A percentile compares a stretch with the other conserved stretches of the same genome.
Conservation (phyloP, 2,329 filamentous ascomycete genomes). For the Hypoxylon rubiginosum region DNA sequence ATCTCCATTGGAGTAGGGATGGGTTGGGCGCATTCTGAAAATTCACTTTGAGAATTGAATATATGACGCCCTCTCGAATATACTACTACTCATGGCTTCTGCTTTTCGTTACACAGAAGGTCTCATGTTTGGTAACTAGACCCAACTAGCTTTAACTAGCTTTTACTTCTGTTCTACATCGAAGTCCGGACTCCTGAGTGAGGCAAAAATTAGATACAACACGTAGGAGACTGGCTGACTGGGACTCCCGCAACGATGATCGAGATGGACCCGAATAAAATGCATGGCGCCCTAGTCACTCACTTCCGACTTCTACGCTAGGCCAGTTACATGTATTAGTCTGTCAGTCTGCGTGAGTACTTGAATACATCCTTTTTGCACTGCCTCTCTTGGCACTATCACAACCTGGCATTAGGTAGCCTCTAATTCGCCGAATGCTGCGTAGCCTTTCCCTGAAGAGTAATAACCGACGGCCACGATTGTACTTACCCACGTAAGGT, state of each 20-base stretch:
- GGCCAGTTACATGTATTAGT: too few relatives aligned
- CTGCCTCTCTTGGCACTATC: slow-evolving; percentile 47
- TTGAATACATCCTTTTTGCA: slow-evolving; percentile 32
- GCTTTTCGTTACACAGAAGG: slow-evolving; percentile 17
- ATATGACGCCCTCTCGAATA: slow-evolving; percentile 22
- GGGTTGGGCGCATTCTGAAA: not conserved
- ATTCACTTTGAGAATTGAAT: not conserved
- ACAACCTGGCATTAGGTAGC: slow-evolving; percentile 13
- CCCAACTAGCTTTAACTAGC: slow-evolving; percentile 6
- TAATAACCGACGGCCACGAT: slow-evolving; percentile 34
- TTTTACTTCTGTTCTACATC: not conserved
- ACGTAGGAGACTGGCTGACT: not conserved
- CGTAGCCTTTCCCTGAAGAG: slow-evolving; percentile 32
- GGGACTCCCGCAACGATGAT: slow-evolving; percentile 9
- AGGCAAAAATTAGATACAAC: slow-evolving; percentile 18
- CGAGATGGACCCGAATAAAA: slow-evolving; percentile 24
- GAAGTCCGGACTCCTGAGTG: slow-evolving; percentile 14
- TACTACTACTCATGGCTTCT: slow-evolving; percentile 1
- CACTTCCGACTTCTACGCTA: slow-evolving; percentile 9
- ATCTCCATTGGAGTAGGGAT: not conserved
- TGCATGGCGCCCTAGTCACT: not conserved
- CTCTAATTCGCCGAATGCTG: slow-evolving; percentile 39
- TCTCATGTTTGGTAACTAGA: slow-evolving; percentile 5
- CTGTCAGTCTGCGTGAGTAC: not conserved
- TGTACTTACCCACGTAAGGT: slow-evolving; percentile 25